phyloP scores from a whole-genome alignment of 208 protist genomes.

The Kentomonas sorsogonicus region DNA sequence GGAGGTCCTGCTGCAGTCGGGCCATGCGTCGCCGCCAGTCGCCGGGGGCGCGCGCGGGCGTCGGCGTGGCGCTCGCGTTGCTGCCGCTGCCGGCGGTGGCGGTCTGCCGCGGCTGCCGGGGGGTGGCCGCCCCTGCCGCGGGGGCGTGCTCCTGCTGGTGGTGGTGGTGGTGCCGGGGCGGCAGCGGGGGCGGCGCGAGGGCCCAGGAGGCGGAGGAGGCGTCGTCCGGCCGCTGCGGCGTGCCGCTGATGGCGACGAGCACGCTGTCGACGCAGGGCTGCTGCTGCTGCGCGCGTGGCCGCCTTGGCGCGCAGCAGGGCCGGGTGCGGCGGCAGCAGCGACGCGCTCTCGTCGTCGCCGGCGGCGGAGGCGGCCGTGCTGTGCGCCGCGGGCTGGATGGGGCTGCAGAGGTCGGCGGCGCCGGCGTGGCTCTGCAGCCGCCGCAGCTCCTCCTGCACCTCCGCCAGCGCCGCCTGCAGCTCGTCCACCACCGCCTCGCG shows the following conservation, averaged over 20 bases:
- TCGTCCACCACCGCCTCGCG: conserved; percentile 12
- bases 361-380: neutral
- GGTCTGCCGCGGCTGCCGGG: neutral
- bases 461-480: conserved; percentile 8
- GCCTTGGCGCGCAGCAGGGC: conserved; percentile 7
- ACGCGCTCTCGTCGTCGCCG: neutral
- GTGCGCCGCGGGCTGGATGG: no score
- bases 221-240: no score
- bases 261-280: no score
- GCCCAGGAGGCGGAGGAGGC: no score
- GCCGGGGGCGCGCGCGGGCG: conserved; percentile 24
- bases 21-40: neutral
- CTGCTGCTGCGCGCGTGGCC: neutral
- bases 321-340: conserved; percentile 5
- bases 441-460: neutral
- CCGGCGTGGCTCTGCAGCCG: neutral
- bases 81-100: conserved; percentile 21
- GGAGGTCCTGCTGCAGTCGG: conserved; percentile 53
- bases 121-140: neutral
- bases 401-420: no score
- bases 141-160: neutral
- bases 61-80: conserved; percentile 42
- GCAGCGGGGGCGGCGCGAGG: neutral
- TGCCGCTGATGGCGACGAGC: no score
- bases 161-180: neutral